Base-by-base conservation (phyloP, 106 monocot species). In the Dendrobium chrysotoxum region DNA sequence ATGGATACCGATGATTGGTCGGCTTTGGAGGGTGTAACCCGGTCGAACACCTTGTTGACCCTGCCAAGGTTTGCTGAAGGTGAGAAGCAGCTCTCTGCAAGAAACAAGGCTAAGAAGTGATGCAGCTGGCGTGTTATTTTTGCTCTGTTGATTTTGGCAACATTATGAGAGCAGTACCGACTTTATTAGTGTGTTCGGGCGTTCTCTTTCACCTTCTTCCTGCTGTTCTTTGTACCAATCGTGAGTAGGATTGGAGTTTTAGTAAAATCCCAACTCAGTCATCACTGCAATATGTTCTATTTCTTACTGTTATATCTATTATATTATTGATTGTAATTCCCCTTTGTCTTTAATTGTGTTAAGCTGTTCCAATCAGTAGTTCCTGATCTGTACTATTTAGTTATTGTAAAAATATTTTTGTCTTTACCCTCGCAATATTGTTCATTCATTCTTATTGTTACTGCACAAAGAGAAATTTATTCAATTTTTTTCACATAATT, bases 161-260 rank as follows among this genome's bases (percentile, higher is more conserved):
- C 3, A 21, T 21, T 23, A 25, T 65, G 64, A 65, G n/a, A 42
- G 76, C 16, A 72, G 73, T 55, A 54, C 21, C 31, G 84, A 40
- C 78, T 67, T 77, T 82, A 88, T 88, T 85, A 88, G 81, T 28
- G 18, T 47, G 85, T 72, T 80, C 42, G 79, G 23, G 38, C 21
- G 50, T 78, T 57, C 38, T 20, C 25, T 75, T 58, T 71, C 50
- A 13, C 57, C 67, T 81, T 50, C 41, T 47, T 72, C 41, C 11
- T 39, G 4, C 2, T 57, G 73, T 58, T 53, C 46, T 16, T 70
- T 74, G 78, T 55, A 8, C 13, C 28, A 72, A 28, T 42, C 3
- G 38, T 74, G 73, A 65, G 73, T 58, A 75, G 81, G 85, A 45
- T 85, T 82, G 72, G 72, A 82, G 58, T 85, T 85, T 85, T 81